phyloP scores from a whole-genome alignment of 306 rosid species.

The Albizia julibrissin region DNA sequence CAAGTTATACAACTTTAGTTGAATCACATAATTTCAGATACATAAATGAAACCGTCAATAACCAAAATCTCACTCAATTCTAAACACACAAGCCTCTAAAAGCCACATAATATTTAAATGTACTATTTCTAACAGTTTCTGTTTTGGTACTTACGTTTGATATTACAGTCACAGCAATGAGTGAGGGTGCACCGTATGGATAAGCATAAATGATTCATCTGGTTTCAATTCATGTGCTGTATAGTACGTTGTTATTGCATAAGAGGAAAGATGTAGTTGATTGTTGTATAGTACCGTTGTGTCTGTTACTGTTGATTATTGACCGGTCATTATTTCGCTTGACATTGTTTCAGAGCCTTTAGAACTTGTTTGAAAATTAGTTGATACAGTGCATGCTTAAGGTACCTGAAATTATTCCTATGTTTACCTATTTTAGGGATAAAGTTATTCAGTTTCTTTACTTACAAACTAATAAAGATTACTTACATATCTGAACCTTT shows the following conservation, averaged over 20 bases:
- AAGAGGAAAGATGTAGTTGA: too few species aligned
- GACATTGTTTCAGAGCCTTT: neutral
- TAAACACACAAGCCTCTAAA: neutral
- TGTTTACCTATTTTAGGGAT: neutral
- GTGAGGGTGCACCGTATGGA: neutral
- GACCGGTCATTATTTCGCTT: neutral
- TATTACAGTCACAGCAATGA: neutral
- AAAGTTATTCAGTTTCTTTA: neutral
- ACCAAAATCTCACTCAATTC: neutral
- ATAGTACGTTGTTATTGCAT: neutral
- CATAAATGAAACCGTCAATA: neutral
- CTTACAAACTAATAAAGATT: neutral
- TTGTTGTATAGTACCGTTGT: too few species aligned
- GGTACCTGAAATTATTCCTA: neutral
- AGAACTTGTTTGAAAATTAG: neutral
- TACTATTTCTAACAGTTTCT: neutral
- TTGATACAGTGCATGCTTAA: neutral
- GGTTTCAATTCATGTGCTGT: neutral
- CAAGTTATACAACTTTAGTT: neutral
- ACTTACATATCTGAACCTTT: neutral
- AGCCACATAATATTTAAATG: neutral
- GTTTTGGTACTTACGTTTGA: neutral
- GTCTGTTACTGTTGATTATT: too few species aligned
- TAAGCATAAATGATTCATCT: neutral
- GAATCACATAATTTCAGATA: neutral